phyloP scores from a whole-genome alignment of 2,329 filamentous ascomycete genomes.

The Ophiostoma ulmi region DNA sequence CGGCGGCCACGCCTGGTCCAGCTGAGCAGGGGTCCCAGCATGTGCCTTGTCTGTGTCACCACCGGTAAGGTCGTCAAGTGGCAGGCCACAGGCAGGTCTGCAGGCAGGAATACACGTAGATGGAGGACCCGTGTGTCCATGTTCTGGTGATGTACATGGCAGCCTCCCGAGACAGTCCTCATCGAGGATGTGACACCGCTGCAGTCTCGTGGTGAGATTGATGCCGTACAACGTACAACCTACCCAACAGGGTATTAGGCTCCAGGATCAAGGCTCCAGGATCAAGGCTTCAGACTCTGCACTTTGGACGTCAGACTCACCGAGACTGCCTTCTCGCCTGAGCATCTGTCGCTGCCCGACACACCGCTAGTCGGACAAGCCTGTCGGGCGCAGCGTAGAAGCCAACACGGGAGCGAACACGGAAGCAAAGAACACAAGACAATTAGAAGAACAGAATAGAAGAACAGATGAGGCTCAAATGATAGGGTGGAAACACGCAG shows the following conservation, averaged over 20 bases:
- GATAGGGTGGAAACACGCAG: neutral
- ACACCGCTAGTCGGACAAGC: slow-evolving; percentile 9
- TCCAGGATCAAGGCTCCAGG: too few species aligned
- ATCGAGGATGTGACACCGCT: neutral
- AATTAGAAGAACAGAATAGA: neutral
- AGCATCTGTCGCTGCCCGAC: neutral
- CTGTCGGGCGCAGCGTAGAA: neutral
- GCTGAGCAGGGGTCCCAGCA: neutral
- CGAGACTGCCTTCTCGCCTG: neutral
- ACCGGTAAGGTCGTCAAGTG: neutral
- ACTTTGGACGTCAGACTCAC: neutral
- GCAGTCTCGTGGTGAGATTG: neutral
- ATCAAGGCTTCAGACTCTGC: too few species aligned
- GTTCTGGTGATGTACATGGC: neutral
- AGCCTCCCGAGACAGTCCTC: neutral
- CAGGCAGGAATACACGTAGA: neutral
- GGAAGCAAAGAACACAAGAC: neutral
- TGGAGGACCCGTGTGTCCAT: neutral
- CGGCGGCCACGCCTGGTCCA: neutral
- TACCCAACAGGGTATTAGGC: neutral
- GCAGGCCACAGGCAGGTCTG: neutral
- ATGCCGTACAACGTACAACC: neutral
- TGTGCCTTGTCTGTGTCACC: neutral
- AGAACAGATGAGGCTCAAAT: neutral
- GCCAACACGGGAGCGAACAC: neutral